phyloP scores from a whole-genome alignment of 345 rosid genomes.

The Nasturtium officinale region DNA sequence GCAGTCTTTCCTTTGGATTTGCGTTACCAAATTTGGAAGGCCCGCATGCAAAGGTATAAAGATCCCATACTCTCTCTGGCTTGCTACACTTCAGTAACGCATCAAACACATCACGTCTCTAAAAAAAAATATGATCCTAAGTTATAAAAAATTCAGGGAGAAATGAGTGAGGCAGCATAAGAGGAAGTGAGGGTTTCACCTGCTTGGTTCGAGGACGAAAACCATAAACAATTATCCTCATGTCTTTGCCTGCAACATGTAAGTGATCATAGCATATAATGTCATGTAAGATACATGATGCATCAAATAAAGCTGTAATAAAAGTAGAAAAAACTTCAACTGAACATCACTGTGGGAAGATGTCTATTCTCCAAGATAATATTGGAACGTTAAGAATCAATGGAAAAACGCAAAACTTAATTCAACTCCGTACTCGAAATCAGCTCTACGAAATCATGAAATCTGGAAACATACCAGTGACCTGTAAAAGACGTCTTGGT shows the following conservation, averaged over 20 bases:
- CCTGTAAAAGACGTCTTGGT: slow-evolving; percentile 82
- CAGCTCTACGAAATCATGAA: background rate
- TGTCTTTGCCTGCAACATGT: slow-evolving; percentile 80
- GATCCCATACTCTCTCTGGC: slow-evolving; percentile 82
- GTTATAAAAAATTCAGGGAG: slow-evolving; percentile 3
- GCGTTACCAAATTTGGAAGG: slow-evolving; percentile 69
- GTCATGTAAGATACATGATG: slow-evolving; percentile 2
- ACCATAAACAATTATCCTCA: slow-evolving; percentile 89
- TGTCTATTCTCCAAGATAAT: slow-evolving; percentile 11
- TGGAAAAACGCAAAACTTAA: background rate
- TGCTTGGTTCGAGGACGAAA: slow-evolving; percentile 87
- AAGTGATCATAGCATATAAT: slow-evolving; percentile 3
- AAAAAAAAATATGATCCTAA: slow-evolving; percentile 32
- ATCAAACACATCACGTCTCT: slow-evolving; percentile 80
- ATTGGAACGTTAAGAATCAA: background rate
- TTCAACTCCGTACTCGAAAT: background rate
- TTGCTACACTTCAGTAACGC: slow-evolving; percentile 64
- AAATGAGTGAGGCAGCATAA: slow-evolving; percentile 6
- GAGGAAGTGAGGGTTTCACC: slow-evolving; percentile 48
- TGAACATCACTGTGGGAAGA: slow-evolving; percentile 6
- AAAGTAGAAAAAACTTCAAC: slow-evolving; percentile 8
- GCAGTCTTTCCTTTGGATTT: slow-evolving; percentile 77
- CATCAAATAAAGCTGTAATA: slow-evolving; percentile 1
- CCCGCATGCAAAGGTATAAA: slow-evolving; percentile 82
- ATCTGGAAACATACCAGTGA: slow-evolving; percentile 64